Percentiles rank a stretch among this genome's conserved stretches.
Conservation (phyloP, 2,329 filamentous ascomycete species). For the Triangularia setosa region DNA sequence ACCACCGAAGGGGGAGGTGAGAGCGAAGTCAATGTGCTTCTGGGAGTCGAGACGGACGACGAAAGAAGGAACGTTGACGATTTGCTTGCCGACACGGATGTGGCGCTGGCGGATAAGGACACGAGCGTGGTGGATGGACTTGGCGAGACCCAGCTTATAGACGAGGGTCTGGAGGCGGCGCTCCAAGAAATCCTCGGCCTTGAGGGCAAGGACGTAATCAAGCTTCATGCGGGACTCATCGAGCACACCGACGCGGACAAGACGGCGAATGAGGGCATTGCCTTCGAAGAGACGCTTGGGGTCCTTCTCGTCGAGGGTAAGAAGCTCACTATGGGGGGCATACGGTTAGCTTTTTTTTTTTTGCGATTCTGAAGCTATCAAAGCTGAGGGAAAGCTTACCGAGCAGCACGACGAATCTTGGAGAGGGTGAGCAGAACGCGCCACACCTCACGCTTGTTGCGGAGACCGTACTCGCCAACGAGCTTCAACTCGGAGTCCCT, state of each 20-base stretch:
- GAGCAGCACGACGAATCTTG: constrained; percentile 99
- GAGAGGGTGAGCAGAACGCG: constrained; percentile 98
- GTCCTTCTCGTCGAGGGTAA: constrained; percentile 99
- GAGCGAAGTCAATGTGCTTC: constrained; percentile 99
- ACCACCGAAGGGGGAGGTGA: constrained; percentile 96
- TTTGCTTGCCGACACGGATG: constrained; percentile 99
- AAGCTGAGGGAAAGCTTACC: constrained; percentile 56
- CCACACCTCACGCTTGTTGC: constrained; percentile 99
- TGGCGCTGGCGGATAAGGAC: constrained; percentile 99
- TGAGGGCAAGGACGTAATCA: constrained; percentile 99
- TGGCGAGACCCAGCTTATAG: constrained; percentile 99
- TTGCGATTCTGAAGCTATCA: constrained; percentile 14
- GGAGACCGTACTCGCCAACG: constrained; percentile 98
- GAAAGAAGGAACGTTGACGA: constrained; percentile 99
- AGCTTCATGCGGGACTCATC: constrained; percentile 99
- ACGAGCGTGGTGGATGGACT: constrained; percentile 99
- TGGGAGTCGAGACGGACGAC: constrained; percentile 99
- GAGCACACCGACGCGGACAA: constrained; percentile 98
- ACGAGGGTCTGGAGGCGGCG: constrained; percentile 99
- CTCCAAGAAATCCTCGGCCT: constrained; percentile 99
- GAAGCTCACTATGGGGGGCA: constrained; percentile 72
- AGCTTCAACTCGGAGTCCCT: constrained; percentile 99
- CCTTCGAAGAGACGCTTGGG: constrained; percentile 99
- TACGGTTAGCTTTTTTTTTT: constrained; percentile 10
- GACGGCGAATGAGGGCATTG: constrained; percentile 99